Evolutionary conservation across 2,329 filamentous ascomycete species (phyloP).

Genomic region (Botrytis cinerea): DNA sequence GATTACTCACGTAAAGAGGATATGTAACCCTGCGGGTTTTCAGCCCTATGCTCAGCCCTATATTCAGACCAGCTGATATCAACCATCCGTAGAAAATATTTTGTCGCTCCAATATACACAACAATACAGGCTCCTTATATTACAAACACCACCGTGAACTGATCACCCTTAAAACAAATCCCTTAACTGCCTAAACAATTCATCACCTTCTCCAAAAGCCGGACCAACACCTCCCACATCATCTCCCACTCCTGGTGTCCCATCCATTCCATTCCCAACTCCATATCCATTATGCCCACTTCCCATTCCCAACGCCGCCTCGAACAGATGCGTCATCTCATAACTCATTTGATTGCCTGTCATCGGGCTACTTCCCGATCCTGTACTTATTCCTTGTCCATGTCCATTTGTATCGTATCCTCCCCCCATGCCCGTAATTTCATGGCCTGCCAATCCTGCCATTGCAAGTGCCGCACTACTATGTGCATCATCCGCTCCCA

Average conservation of each 20-base stretch:
- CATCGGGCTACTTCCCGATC: constrained; percentile 35
- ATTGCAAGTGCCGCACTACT: constrained; percentile 56
- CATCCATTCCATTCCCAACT: constrained; percentile 26
- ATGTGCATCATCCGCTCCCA: constrained; percentile 50
- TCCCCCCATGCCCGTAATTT: constrained; percentile 36
- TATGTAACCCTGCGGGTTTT: not conserved
- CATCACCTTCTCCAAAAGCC: constrained; percentile 42
- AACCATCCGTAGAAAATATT: not conserved
- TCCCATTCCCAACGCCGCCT: constrained; percentile 40
- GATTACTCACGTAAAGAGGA: not conserved
- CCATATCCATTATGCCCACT: constrained; percentile 28
- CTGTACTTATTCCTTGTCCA: constrained; percentile 13
- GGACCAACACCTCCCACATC: constrained; percentile 28
- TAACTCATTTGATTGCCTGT: constrained; percentile 43
- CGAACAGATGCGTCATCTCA: constrained; percentile 43
- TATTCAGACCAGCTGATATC: not conserved
- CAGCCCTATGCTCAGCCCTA: not conserved
- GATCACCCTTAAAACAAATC: constrained; percentile 38
- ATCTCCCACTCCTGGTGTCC: constrained; percentile 26
- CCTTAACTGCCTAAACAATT: constrained; percentile 41
- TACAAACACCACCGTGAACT: not conserved
- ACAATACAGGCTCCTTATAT: not conserved
- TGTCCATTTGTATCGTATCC: constrained; percentile 22
- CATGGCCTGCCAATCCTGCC: constrained; percentile 52
- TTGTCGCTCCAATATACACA: not conserved